Evolutionary conservation across 495 filamentous ascomycete genomes (phyloP), one percentile per base, ranked within the genome.

Genomic region (Xylaria castorea): DNA sequence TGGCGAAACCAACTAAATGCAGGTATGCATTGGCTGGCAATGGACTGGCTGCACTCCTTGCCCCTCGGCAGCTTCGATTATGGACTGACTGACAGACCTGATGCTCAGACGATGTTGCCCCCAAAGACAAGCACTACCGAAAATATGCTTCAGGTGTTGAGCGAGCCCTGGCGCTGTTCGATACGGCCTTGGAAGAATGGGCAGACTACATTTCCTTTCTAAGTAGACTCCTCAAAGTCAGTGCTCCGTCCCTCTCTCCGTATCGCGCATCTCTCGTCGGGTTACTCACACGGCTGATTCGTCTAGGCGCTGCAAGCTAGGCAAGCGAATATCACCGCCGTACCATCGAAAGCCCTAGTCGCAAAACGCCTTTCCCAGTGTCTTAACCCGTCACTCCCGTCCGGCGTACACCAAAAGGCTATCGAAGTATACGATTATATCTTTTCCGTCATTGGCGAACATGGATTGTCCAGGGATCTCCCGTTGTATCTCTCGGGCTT

Each of bases 191-290:
- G 74, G 94, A 98, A 81, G 96, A 98, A 89, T 99, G 96, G 96
- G 95, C 97, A 44, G 96, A 99, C 80, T 99, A 99, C 78, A 98
- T 99, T 78, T 97, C 95, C 12, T 98, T 98, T 80, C 86, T 99
- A 42, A 94, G 91, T 76, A 91, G 96, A 44, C 85, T 99, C 32
- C 84, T 98, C 66, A 99, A 98, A 90, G 95, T 95, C 61, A 55
- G 74, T 70, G 42, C 30, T 63, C 27, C 27, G 5, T 64, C n/a
- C 50, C 18, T 36, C 16, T 38, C 11, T 55, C 69, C 34, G 18
- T 38, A 22, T 34, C n/a, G 40, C 55, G 36, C 38, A 71, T 36
- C 25, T 72, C 14, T 6, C 38, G 44, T 65, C 42, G 70, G 61
- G 42, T 36, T 73, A 42, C 74, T 76, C 42, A 81, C 61, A 64